Conservation (phyloP, 805 yeast species). For the Starmerella floricola region DNA sequence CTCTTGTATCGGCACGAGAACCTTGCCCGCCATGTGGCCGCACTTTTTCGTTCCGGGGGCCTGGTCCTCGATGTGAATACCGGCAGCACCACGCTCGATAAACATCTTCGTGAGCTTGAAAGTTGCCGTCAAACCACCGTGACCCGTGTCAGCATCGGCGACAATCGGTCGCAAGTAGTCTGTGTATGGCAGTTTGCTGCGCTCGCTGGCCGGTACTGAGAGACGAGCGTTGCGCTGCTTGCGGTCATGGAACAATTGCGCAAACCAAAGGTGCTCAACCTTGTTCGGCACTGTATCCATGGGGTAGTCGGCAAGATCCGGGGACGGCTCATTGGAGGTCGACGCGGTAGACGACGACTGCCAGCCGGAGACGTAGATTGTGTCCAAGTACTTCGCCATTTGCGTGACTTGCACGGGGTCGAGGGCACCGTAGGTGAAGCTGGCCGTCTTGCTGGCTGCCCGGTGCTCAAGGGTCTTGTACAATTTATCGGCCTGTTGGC, state of each 20-base stretch:
- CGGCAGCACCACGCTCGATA: conserved; percentile 97
- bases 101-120: conserved; percentile 91
- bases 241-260: conserved; percentile 93
- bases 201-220: conserved; percentile 45
- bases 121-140: conserved; percentile 95
- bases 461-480: conserved; percentile 60
- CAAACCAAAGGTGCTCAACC: conserved; percentile 93
- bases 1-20: conserved; percentile 92
- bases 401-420: conserved; percentile 93
- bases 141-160: conserved; percentile 98
- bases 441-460: conserved; percentile 54
- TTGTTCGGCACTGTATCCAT: conserved; percentile 98
- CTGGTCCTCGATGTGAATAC: conserved; percentile 97
- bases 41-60: conserved; percentile 98
- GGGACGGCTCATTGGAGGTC: conserved; percentile 93
- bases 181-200: conserved; percentile 57
- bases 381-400: conserved; percentile 91
- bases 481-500: conserved; percentile 70
- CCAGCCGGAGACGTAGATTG: conserved; percentile 95
- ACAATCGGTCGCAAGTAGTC: conserved; percentile 90
- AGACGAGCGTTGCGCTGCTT: conserved; percentile 81
- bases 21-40: conserved; percentile 99
- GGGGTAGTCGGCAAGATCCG: conserved; percentile 97
- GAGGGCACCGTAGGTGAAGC: conserved; percentile 89
- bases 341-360: conserved; percentile 98